Evolutionary conservation across 2,329 filamentous ascomycete species (phyloP).

Genomic region (Ophiostoma novo-ulmi): DNA sequence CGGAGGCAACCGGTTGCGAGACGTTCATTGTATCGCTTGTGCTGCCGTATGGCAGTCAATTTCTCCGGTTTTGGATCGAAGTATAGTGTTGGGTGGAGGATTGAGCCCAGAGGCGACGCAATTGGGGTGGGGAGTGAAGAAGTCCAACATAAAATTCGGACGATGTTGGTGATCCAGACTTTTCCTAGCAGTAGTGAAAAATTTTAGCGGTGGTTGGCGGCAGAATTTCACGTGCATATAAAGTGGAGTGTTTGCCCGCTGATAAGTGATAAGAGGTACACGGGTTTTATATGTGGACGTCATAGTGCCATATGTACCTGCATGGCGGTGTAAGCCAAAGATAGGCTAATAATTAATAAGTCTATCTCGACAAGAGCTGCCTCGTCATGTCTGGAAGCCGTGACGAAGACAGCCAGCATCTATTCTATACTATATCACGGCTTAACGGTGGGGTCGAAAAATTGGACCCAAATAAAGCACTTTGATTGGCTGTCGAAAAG

Average conservation of each 20-base stretch:
- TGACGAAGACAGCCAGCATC: too few species aligned
- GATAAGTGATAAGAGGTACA: constrained; percentile 6
- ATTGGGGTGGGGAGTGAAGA: not conserved
- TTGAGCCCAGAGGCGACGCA: constrained; percentile 9
- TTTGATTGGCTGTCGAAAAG: too few species aligned
- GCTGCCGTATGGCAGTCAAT: constrained; percentile 11
- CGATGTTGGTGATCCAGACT: constrained; percentile 8
- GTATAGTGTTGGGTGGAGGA: constrained; percentile 2
- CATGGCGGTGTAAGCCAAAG: not conserved
- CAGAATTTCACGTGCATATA: constrained; percentile 28
- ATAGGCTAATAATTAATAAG: not conserved
- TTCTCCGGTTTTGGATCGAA: not conserved
- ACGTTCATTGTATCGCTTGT: constrained; percentile 53
- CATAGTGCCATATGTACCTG: not conserved
- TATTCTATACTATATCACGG: too few species aligned
- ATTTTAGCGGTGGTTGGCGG: constrained; percentile 29
- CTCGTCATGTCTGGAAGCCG: not conserved
- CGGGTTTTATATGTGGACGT: not conserved
- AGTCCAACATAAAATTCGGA: constrained; percentile 12
- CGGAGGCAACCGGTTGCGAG: constrained; percentile 75
- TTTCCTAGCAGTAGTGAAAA: constrained; percentile 21
- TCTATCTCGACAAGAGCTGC: not conserved
- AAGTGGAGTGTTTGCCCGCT: not conserved
- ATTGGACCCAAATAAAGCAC: too few species aligned
- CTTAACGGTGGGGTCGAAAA: too few species aligned